These are phyloP conservation scores for Neurospora hispaniola DNA, from an alignment of 495 filamentous ascomycete genomes.

Conservation along the genomic window DNA sequence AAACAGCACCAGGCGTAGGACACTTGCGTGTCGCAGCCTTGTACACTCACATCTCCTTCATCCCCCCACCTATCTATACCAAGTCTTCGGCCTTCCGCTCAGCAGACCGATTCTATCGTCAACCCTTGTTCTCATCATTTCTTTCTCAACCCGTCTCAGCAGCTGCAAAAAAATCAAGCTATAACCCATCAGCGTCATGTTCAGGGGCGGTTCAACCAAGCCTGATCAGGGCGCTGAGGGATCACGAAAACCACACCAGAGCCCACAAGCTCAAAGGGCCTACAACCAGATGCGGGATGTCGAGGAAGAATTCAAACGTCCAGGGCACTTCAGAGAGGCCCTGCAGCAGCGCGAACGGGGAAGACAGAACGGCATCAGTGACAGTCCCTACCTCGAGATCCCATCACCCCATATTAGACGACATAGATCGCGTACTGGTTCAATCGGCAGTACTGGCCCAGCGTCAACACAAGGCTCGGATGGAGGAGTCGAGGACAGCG, in stretches of 20 bases:
- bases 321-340: neutral
- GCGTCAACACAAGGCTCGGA: neutral
- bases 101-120: neutral
- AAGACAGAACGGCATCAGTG: neutral
- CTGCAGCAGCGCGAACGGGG: neutral
- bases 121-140: neutral
- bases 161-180: neutral
- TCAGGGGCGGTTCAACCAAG: neutral
- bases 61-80: neutral
- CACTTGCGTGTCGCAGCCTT: conserved; percentile 4
- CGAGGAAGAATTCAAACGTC: conserved; percentile 8
- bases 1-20: neutral
- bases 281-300: conserved; percentile 24
- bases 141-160: neutral
- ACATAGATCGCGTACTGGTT: neutral
- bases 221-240: neutral
- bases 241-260: conserved; percentile 8
- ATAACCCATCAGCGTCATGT: neutral
- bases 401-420: neutral
- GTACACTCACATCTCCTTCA: neutral
- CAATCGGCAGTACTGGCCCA: neutral
- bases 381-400: neutral
- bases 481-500: neutral
- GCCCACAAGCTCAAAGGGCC: conserved; percentile 21
- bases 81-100: neutral